phyloP scores from a whole-genome alignment of 2,329 filamentous ascomycete genomes.

The Epichloe elymi region DNA sequence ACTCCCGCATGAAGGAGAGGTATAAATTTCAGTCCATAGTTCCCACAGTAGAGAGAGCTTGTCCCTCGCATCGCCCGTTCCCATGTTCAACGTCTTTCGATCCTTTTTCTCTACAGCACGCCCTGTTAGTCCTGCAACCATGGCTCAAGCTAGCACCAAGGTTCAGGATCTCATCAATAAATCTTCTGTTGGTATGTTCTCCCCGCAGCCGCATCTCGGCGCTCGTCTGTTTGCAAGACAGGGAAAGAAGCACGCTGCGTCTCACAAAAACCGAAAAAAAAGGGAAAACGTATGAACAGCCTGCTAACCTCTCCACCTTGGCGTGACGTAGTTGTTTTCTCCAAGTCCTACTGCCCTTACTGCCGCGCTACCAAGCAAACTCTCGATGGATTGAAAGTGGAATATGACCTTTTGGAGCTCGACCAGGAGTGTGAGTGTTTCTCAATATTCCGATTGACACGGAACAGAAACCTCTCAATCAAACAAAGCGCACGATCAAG shows the following conservation, averaged over 20 bases:
- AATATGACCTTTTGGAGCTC: conserved; percentile 67
- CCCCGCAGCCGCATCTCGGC: not conserved
- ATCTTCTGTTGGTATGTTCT: conserved; percentile 62
- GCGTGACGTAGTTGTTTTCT: conserved; percentile 63
- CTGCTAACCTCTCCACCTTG: not conserved
- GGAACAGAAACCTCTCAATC: not conserved
- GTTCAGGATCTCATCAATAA: conserved; percentile 78
- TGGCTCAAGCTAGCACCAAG: conserved; percentile 75
- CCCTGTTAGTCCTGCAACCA: conserved; percentile 43
- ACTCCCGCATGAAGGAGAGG: not conserved
- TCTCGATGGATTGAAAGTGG: conserved; percentile 55
- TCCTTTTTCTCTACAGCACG: conserved; percentile 51
- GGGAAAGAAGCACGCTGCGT: too few species aligned
- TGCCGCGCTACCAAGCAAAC: conserved; percentile 68
- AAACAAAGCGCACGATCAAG: not conserved
- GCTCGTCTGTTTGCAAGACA: not conserved
- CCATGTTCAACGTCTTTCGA: conserved; percentile 52
- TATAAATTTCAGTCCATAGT: not conserved
- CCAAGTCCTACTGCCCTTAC: conserved; percentile 94
- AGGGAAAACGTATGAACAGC: not conserved
- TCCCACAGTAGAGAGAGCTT: too few species aligned
- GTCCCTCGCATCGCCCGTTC: not conserved
- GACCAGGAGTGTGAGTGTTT: conserved; percentile 51
- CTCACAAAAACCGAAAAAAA: not conserved
- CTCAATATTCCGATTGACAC: conserved; percentile 18